Conservation (phyloP, 2,329 filamentous ascomycete species). For the Phaeosphaeriaceae sp. region DNA sequence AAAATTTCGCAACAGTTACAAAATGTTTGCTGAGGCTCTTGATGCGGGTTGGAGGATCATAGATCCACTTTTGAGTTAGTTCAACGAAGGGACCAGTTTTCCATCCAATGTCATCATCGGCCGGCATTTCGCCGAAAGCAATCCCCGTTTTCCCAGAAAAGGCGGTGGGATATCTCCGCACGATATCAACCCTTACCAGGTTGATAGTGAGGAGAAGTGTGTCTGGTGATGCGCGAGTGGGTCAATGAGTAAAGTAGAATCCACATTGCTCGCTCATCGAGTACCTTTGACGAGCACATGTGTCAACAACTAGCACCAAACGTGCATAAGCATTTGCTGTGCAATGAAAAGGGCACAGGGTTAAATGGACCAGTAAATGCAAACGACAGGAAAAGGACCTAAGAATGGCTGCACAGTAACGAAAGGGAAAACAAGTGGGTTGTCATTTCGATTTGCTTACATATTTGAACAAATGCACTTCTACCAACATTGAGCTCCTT, state of each 20-base stretch:
- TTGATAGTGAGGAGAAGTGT: neutral
- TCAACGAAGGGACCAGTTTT: conserved; percentile 14
- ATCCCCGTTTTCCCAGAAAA: conserved; percentile 15
- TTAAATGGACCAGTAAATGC: too few species aligned
- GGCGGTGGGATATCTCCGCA: conserved; percentile 23
- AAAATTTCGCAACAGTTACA: conserved; percentile 31
- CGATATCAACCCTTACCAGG: conserved; percentile 2
- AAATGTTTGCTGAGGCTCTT: conserved; percentile 32
- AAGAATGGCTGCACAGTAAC: too few species aligned
- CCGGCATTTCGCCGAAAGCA: conserved; percentile 21
- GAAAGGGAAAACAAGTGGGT: neutral
- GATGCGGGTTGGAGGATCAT: conserved; percentile 13
- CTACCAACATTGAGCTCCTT: neutral
- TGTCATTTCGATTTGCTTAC: neutral
- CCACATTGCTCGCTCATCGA: neutral
- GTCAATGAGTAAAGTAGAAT: too few species aligned
- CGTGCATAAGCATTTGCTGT: too few species aligned
- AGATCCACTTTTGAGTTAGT: conserved; percentile 15
- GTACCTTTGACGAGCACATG: neutral
- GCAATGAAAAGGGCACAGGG: too few species aligned
- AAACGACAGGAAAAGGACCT: too few species aligned
- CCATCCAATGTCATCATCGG: conserved; percentile 26
- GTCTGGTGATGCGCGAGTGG: too few species aligned
- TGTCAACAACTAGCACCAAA: too few species aligned
- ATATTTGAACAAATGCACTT: too few species aligned